Base-by-base conservation (phyloP, 139 green algal genomes). In the Chlorella sorokiniana region DNA sequence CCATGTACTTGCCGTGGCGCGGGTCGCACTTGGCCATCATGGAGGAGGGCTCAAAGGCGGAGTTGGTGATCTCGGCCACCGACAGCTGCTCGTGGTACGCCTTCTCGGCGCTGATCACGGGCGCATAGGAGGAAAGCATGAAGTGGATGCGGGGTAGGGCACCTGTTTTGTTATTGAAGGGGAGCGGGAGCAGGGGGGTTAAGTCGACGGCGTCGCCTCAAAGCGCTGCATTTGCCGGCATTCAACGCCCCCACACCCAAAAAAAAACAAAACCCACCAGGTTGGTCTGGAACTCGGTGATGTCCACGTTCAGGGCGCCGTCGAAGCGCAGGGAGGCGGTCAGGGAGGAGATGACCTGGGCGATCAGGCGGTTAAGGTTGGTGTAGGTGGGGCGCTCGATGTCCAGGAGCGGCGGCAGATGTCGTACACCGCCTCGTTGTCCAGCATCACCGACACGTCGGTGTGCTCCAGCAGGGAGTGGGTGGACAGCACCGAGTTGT, bases 11-110 rank as follows among this genome's bases (percentile, higher is more conserved):
- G 85, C 93, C 95, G 90, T 98, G 95, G 83, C 94, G 91, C 29
- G 95, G 95, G 88, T 98, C 95, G 89, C 95, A 97, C 94, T 98
- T 98, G 89, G 96, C 96, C 96, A 99, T 99, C 96, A 98, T 98
- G 76, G 84, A 93, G 44, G 90, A 89, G 77, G 96, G 96, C 94
- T 99, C 96, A 85, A 98, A 99, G 38, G 92, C 96, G 37, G 90
- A 91, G 91, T 98, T 98, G 89, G 96, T 99, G 89, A 99, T 98
- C 94, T 99, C 96, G 41, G 95, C 94, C 52, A 99, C 96, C 40
- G 91, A 97, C 83, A 98, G 95, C 94, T 98, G 96, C 94, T 99
- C 96, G 85, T 98, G 96, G 92, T 98, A 98, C 40, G 96, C 96
- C 93, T 99, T 99, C 95, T 99, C 96, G 42, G 96, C 94, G n/a